These are phyloP conservation scores for Gastrodia elata DNA, from an alignment of 106 monocot species.

Conservation along the genomic window DNA sequence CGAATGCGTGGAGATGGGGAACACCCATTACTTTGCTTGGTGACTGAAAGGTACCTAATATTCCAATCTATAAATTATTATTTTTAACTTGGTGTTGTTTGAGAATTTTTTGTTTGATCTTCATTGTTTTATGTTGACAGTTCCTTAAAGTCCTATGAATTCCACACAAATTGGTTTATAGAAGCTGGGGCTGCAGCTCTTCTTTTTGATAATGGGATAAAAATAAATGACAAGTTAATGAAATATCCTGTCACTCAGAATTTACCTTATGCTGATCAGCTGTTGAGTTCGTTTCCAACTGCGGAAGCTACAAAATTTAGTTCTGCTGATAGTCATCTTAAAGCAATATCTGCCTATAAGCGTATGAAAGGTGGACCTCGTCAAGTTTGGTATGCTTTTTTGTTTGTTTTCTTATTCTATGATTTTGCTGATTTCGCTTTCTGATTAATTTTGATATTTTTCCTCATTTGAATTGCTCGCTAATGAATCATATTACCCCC, in stretches of 20 bases:
- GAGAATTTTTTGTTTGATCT: slow-evolving; percentile 5
- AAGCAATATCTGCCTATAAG: slow-evolving; percentile 86
- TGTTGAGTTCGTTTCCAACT: slow-evolving; percentile 57
- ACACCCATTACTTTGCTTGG: slow-evolving; percentile 22
- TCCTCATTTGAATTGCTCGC: neutral
- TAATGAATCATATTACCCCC: neutral
- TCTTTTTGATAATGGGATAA: slow-evolving; percentile 61
- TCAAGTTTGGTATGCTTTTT: slow-evolving; percentile 67
- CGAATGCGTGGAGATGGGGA: slow-evolving; percentile 56
- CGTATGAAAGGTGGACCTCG: slow-evolving; percentile 68
- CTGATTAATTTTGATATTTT: neutral
- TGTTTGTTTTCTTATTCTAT: too few species aligned
- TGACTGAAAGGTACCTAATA: slow-evolving; percentile 38
- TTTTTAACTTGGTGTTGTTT: slow-evolving; percentile 1
- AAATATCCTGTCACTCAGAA: slow-evolving; percentile 34
- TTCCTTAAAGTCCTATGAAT: slow-evolving; percentile 31
- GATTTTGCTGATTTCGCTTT: neutral
- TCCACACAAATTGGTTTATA: slow-evolving; percentile 32
- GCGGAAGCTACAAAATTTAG: slow-evolving; percentile 48
- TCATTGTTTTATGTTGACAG: slow-evolving; percentile 21
- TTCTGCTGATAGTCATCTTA: slow-evolving; percentile 61
- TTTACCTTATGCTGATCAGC: slow-evolving; percentile 54
- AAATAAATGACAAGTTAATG: slow-evolving; percentile 31
- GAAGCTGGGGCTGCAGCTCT: slow-evolving; percentile 96
- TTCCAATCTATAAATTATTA: neutral